Evolutionary conservation across 2,329 filamentous ascomycete genomes (phyloP), one percentile per base, ranked within the genome.

Genomic region (Lasiodiplodia theobromae): DNA sequence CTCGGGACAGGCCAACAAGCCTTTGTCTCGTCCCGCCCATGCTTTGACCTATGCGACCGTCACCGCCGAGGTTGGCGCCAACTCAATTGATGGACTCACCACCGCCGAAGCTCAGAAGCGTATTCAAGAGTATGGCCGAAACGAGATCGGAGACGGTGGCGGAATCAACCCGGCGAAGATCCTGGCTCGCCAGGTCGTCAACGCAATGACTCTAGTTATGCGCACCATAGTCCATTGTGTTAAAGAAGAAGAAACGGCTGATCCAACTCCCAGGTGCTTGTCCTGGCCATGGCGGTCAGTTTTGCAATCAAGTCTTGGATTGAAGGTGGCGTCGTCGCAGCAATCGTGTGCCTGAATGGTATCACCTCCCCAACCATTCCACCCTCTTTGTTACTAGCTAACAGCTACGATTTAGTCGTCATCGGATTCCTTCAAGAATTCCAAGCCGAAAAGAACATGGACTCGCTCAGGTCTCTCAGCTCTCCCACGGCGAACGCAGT

Each of bases 141-240:
- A 94, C 80, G 89, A 92, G 75, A 84, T 94, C 23, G 88, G 92
- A 54, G 87, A 92, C 23, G 89, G 86, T 23, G 88, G 86, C 34
- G 87, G 87, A 34, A 89, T 94, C 58, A 87, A 75, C 85, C 89
- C 91, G 83, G 89, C 85, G 74, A 94, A 90, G 73, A 92, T 94
- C 52, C 81, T 94, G 57, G 81, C 91, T 69, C 89, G 90, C 73
- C 91, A 94, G 77, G 79, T 93, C 25, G 87, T 89, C 76, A 94
- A 94, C 83, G 91, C 91, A 69, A 93, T 93, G 91, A 91, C 91
- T 71, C 77, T 92, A 77, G 89, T 89, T 77, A 74, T 71, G 71
- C 31, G 28, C n/a, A 66, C 38, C 51, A 68, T 31, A 34, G 18
- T 25, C 34, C 47, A 21, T 51, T 25, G 60, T 44, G 23, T 63